Evolutionary conservation across 371 early-diverging fungal species (phyloP).

Genomic region (Rhizomucor pusillus): DNA sequence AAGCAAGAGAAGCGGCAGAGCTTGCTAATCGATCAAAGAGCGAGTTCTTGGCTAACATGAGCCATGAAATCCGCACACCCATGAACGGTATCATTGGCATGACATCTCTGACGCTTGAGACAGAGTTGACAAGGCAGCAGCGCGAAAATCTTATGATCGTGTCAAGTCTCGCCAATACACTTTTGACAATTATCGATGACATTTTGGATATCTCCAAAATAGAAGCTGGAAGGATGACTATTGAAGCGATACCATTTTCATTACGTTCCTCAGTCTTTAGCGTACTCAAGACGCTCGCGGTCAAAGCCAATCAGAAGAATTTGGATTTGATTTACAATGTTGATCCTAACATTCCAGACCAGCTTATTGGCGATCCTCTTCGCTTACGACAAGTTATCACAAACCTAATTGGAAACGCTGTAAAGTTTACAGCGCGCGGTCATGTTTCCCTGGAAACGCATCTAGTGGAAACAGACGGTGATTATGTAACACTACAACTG

Average conservation of each 20-base stretch:
- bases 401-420: conserved; percentile 74
- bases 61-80: conserved; percentile 61
- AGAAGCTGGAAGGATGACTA: conserved; percentile 69
- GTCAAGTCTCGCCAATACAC: conserved; percentile 56
- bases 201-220: conserved; percentile 78
- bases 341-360: conserved; percentile 56
- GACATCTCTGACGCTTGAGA: conserved; percentile 56
- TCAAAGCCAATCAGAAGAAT: conserved; percentile 62
- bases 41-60: conserved; percentile 68
- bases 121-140: conserved; percentile 66
- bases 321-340: conserved; percentile 55
- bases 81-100: conserved; percentile 64
- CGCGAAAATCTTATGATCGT: conserved; percentile 69
- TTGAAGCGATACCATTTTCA: conserved; percentile 62
- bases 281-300: conserved; percentile 56
- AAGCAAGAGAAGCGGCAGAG: conserved; percentile 41
- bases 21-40: conserved; percentile 64
- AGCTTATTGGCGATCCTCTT: conserved; percentile 66
- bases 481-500: conserved; percentile 52
- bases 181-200: conserved; percentile 70
- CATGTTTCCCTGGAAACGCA: conserved; percentile 46
- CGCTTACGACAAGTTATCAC: conserved; percentile 73
- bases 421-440: conserved; percentile 79
- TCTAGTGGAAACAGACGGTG: conserved; percentile 30
- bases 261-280: conserved; percentile 56